Evolutionary conservation across 1,284 basidiomycete species (phyloP).

Genomic region (Austroboletus niveus): DNA sequence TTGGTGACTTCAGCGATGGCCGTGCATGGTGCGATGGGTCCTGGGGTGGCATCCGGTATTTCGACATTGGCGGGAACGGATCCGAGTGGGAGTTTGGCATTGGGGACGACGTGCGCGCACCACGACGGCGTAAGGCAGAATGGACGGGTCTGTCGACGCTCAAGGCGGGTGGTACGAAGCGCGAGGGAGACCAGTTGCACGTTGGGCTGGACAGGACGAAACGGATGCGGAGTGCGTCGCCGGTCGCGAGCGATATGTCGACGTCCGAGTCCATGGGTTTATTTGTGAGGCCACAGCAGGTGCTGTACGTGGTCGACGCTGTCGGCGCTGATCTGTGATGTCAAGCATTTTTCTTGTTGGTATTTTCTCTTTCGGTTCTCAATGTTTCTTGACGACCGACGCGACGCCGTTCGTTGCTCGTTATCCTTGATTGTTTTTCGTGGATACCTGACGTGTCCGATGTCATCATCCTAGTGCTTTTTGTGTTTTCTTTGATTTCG

Average conservation of each 20-base stretch:
- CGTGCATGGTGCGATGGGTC: constrained; percentile 83
- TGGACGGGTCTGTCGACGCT: constrained; percentile 22
- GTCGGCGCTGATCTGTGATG: constrained; percentile 42
- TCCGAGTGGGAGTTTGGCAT: constrained; percentile 59
- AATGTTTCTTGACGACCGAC: too few relatives aligned
- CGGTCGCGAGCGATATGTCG: constrained; percentile 43
- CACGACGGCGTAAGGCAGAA: constrained; percentile 49
- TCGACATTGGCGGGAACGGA: constrained; percentile 57
- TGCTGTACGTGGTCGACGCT: constrained; percentile 79
- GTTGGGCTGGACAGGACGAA: constrained; percentile 54
- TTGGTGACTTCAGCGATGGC: constrained; percentile 49
- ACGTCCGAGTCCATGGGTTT: constrained; percentile 38
- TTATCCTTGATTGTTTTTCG: too few relatives aligned
- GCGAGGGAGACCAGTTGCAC: constrained; percentile 65
- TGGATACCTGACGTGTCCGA: too few relatives aligned
- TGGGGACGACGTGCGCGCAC: constrained; percentile 42
- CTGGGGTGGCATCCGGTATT: constrained; percentile 78
- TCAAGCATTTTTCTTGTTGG: too few relatives aligned
- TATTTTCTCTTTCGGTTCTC: too few relatives aligned
- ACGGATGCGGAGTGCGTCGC: constrained; percentile 68
- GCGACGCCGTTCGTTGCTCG: too few relatives aligned
- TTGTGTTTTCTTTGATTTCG: too few relatives aligned
- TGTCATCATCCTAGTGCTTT: too few relatives aligned
- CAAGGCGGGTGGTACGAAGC: constrained; percentile 41
- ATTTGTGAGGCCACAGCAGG: constrained; percentile 79